Evolutionary conservation across 2,329 filamentous ascomycete species (phyloP).

Genomic region (Alternaria triticimaculans): DNA sequence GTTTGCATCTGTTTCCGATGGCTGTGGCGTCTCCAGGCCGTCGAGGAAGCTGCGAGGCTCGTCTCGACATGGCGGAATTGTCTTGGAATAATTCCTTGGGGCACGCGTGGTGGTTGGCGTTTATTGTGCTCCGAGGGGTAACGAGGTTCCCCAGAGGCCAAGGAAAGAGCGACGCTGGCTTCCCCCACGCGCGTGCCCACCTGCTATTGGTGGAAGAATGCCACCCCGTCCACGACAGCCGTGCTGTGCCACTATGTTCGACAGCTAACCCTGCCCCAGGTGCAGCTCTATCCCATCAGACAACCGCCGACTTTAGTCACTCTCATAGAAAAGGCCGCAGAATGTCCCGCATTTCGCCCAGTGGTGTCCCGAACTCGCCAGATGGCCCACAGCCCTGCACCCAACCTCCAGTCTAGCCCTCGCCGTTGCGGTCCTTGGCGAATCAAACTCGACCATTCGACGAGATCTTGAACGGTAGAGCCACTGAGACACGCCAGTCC

Average conservation of each 20-base stretch:
- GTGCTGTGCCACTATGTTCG: slow-evolving; percentile 32
- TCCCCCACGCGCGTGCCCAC: slow-evolving; percentile 34
- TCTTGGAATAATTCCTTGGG: neutral
- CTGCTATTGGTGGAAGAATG: slow-evolving; percentile 42
- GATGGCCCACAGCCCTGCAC: slow-evolving; percentile 34
- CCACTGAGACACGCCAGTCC: slow-evolving; percentile 28
- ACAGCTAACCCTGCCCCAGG: slow-evolving; percentile 33
- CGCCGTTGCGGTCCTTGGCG: slow-evolving; percentile 29
- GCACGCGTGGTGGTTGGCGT: neutral
- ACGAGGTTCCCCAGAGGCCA: slow-evolving; percentile 42
- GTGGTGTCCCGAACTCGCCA: slow-evolving; percentile 37
- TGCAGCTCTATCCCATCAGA: slow-evolving; percentile 28
- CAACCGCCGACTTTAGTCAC: slow-evolving; percentile 45
- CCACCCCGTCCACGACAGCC: slow-evolving; percentile 13
- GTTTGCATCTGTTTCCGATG: neutral
- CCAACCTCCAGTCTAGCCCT: slow-evolving; percentile 28
- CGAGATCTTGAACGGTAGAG: slow-evolving; percentile 29
- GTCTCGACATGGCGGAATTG: neutral
- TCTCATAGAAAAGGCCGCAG: slow-evolving; percentile 41
- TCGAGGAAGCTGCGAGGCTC: neutral
- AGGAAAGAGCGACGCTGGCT: slow-evolving; percentile 23
- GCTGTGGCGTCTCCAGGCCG: neutral
- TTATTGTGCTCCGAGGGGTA: slow-evolving; percentile 9
- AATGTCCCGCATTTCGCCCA: slow-evolving; percentile 44
- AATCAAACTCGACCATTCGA: slow-evolving; percentile 34